These are phyloP conservation scores for Ascochyta pisi DNA, from an alignment of 2,329 filamentous ascomycete species.

Conservation along the genomic window DNA sequence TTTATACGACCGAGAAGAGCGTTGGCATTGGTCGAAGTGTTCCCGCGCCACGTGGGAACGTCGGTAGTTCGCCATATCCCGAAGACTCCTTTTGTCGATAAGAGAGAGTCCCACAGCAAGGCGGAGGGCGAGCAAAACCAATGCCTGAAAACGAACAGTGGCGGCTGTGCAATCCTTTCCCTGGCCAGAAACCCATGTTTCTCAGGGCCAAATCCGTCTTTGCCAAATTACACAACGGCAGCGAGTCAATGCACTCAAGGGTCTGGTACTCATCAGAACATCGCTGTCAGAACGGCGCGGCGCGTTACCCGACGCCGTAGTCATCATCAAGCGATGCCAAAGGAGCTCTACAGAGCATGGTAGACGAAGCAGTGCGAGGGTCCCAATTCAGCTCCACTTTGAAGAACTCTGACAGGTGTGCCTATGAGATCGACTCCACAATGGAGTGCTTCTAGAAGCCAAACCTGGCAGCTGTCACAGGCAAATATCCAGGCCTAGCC, in stretches of 20 bases:
- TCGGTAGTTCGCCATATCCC: constrained; percentile 18
- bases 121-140: constrained; percentile 10
- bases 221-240: constrained; percentile 6
- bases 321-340: background rate
- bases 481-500: background rate
- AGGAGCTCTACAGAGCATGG: background rate
- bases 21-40: constrained; percentile 20
- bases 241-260: constrained; percentile 13
- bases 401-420: background rate
- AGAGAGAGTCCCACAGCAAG: constrained; percentile 6
- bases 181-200: constrained; percentile 1
- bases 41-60: constrained; percentile 20
- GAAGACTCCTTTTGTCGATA: constrained; percentile 2
- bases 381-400: background rate
- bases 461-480: background rate
- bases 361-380: background rate
- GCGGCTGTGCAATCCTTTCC: constrained; percentile 4
- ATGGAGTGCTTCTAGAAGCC: constrained; percentile 6
- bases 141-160: background rate
- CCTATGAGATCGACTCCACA: background rate
- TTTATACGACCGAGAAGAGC: constrained; percentile 26
- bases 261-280: background rate
- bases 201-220: constrained; percentile 1
- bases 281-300: constrained; percentile 7
- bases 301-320: constrained; percentile 7